Percentiles rank a stretch among this genome's conserved stretches.
These are phyloP conservation scores for Claviceps arundinis DNA, from an alignment of 2,329 filamentous ascomycete genomes.

Conservation along the genomic window DNA sequence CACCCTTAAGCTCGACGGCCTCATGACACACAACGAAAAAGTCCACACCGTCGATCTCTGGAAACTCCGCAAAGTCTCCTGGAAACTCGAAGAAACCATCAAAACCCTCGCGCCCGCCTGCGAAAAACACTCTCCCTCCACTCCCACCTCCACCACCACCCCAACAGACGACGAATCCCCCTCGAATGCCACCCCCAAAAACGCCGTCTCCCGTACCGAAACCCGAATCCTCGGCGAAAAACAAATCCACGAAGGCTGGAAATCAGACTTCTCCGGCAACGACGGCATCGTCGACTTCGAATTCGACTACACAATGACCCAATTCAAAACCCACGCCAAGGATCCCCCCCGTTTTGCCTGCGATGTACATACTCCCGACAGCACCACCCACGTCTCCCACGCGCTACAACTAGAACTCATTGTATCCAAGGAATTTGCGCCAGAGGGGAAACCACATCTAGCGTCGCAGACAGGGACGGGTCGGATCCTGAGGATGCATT, in stretches of 20 bases:
- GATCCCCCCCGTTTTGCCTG: constrained; percentile 53
- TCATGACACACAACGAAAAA: constrained; percentile 56
- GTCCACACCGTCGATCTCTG: constrained; percentile 65
- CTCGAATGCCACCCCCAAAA: constrained; percentile 24
- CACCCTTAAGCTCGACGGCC: constrained; percentile 71
- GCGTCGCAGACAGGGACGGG: constrained; percentile 82
- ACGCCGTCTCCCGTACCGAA: constrained; percentile 62
- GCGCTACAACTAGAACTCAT: constrained; percentile 85
- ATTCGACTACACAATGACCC: constrained; percentile 38
- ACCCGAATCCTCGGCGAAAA: constrained; percentile 66
- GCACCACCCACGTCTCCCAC: constrained; percentile 62
- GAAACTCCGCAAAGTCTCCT: constrained; percentile 82
- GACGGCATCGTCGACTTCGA: constrained; percentile 46
- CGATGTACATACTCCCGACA: constrained; percentile 61
- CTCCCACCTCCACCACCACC: constrained; percentile 12
- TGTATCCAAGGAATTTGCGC: constrained; percentile 78
- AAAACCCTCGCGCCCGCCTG: constrained; percentile 71
- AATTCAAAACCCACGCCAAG: constrained; percentile 31
- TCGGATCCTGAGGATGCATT: constrained; percentile 84
- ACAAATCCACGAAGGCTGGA: constrained; percentile 81
- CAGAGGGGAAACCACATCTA: constrained; percentile 51
- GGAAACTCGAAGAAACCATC: constrained; percentile 83
- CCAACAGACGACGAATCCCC: constrained; percentile 11
- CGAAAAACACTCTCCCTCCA: constrained; percentile 49
- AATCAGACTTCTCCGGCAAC: constrained; percentile 46